Evolutionary conservation across 352 stramenopile genomes (phyloP).

Genomic region (Saprolegnia diclina): DNA sequence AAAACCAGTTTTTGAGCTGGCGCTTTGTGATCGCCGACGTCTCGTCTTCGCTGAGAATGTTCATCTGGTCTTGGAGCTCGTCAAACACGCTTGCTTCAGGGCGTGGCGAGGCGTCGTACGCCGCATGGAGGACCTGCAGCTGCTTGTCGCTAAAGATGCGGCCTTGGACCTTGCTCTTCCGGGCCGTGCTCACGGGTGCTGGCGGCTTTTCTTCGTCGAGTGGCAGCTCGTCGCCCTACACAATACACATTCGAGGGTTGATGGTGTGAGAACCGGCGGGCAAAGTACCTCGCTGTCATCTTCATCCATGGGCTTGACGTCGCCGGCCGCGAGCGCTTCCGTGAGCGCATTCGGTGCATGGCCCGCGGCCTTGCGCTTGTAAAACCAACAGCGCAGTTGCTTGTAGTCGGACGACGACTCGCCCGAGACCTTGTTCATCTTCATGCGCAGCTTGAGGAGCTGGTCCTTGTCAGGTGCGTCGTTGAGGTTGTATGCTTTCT

Average conservation of each 20-base stretch:
- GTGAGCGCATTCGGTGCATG: constrained; percentile 11
- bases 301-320: constrained; percentile 6
- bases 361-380: constrained; percentile 46
- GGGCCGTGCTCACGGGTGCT: neutral
- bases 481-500: constrained; percentile 27
- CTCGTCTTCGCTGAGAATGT: constrained; percentile 60
- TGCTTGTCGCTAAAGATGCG: constrained; percentile 84
- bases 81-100: constrained; percentile 57
- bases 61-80: constrained; percentile 64
- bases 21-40: constrained; percentile 56
- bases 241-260: neutral
- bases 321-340: constrained; percentile 2
- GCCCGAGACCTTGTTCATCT: constrained; percentile 26
- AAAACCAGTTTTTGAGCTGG: constrained; percentile 83
- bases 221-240: constrained; percentile 5
- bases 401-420: constrained; percentile 79
- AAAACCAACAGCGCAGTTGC: constrained; percentile 84
- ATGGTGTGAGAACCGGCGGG: neutral
- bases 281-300: constrained; percentile 1
- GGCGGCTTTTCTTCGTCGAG: neutral
- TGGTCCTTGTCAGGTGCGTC: constrained; percentile 39
- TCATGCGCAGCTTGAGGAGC: constrained; percentile 48
- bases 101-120: constrained; percentile 77
- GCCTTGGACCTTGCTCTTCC: constrained; percentile 28
- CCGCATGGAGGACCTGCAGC: constrained; percentile 74